phyloP scores from a whole-genome alignment of 164 flowering plant species.

The Cinnamomum micranthum region DNA sequence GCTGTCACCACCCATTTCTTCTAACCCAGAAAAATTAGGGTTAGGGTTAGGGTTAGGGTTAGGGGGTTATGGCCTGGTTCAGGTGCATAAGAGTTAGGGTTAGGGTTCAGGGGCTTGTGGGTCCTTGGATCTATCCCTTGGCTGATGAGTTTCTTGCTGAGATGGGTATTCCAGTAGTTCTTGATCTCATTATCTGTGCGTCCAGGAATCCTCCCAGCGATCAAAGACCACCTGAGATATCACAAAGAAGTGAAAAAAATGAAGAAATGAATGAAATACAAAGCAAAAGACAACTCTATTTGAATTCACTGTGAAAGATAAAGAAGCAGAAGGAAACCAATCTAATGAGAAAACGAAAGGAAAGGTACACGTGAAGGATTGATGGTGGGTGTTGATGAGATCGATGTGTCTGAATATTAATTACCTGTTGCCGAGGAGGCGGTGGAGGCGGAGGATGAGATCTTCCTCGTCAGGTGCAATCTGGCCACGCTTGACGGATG shows the following conservation, averaged over 20 bases:
- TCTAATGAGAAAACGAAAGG: not conserved
- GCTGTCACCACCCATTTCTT: not conserved
- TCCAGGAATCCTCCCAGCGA: conserved; percentile 74
- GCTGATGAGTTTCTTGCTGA: conserved; percentile 66
- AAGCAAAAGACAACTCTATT: not conserved
- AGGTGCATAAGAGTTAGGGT: conserved; percentile 13
- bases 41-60: conserved; percentile 9
- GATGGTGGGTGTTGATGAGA: not conserved
- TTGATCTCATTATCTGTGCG: conserved; percentile 71
- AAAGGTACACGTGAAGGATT: not conserved
- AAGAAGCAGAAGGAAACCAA: not conserved
- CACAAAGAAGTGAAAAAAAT: not conserved
- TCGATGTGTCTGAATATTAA: not conserved
- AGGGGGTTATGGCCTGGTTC: conserved; percentile 6
- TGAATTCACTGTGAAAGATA: not conserved
- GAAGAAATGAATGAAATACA: not conserved
- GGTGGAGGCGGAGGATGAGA: conserved; percentile 75
- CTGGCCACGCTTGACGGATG: conserved; percentile 66
- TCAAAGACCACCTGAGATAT: conserved; percentile 58
- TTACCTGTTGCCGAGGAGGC: conserved; percentile 70
- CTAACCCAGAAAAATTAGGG: conserved; percentile 4
- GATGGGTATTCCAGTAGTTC: conserved; percentile 78
- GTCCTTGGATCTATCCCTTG: conserved; percentile 74
- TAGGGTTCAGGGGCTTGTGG: conserved; percentile 50
- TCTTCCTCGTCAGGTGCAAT: conserved; percentile 70